Evolutionary conservation across 345 rosid species (phyloP), one percentile per base, ranked within the genome.

Genomic region (Syzygium aqueum): DNA sequence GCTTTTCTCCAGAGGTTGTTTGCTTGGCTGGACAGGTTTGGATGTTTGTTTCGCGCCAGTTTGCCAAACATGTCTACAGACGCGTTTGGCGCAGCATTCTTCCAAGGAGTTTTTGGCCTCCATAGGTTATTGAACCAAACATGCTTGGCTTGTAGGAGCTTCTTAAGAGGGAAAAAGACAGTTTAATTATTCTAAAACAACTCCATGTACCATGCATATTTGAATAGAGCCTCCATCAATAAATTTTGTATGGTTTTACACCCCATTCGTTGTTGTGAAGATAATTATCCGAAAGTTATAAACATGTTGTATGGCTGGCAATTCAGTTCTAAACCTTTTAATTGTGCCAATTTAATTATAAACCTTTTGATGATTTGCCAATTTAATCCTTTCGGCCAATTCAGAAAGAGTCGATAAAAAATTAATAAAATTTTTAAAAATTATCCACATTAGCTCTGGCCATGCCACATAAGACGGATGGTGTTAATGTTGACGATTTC

Each of bases 291-390:
- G 23, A 56, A 23, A 23, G 2, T 56, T 11, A 56, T 23, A 9
- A 56, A 56, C 61, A 11, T 1, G 10, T 23, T 56, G 0, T 0
- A 9, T 0, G 3, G 22, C 23, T 22, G 25, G 0, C 2, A 9
- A 23, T 56, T 56, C 0, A 9, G 13, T 3, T 8, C 6, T 56
- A 56, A 19, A 56, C 25, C 2, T 51, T 51, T 51, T 11, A 22
- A 56, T 56, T 56, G 9, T 4, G 1, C 0, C 2, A 56, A 8
- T 56, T 56, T 56, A 56, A 56, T 56, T 27, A 3, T 56, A 56
- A 56, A 4, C 61, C 23, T 56, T 56, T 56, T 56, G 0, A 9
- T 9, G 25, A 23, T 56, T 23, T 56, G n/a, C n/a, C 25, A 23
- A 23, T 23, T 11, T 56, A 9, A 12, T 56, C 8, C 10, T 22